Evolutionary conservation across 2,329 filamentous ascomycete species (phyloP).

Genomic region (Diplocarpon mali): DNA sequence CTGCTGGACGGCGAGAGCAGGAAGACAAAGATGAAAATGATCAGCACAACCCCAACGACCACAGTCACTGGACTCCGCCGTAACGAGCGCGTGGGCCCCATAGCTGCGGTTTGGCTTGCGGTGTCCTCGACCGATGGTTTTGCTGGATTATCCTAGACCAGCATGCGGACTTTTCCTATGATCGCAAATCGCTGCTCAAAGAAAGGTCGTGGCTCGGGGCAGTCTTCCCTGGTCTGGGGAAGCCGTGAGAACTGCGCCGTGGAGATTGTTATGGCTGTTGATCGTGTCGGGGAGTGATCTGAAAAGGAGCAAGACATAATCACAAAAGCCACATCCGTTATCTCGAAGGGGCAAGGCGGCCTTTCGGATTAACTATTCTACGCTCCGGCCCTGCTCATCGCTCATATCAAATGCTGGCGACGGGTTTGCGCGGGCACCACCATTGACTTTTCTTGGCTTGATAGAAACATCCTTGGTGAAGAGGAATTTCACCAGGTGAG

Average conservation of each 20-base stretch:
- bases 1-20: constrained; percentile 41
- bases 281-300: background rate
- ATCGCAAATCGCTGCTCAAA: background rate
- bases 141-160: constrained; percentile 7
- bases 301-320: constrained; percentile 1
- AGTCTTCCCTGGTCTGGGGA: constrained; percentile 11
- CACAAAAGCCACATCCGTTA: background rate
- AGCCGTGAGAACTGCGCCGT: constrained; percentile 32
- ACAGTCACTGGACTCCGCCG: constrained; percentile 72
- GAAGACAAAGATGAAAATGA: constrained; percentile 60
- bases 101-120: constrained; percentile 27
- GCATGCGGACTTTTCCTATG: constrained; percentile 14
- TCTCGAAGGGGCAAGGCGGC: too few species aligned
- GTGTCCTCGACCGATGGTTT: constrained; percentile 23
- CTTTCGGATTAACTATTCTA: background rate
- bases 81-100: constrained; percentile 56
- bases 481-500: too few species aligned
- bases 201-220: constrained; percentile 2
- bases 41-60: constrained; percentile 58
- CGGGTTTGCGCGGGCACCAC: too few species aligned
- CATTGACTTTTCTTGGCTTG: too few species aligned
- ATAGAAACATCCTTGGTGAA: too few species aligned
- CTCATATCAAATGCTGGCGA: too few species aligned
- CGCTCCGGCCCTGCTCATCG: background rate
- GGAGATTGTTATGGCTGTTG: constrained; percentile 24